phyloP scores from a whole-genome alignment of 106 monocot species.

The Dendrobium chrysotoxum region DNA sequence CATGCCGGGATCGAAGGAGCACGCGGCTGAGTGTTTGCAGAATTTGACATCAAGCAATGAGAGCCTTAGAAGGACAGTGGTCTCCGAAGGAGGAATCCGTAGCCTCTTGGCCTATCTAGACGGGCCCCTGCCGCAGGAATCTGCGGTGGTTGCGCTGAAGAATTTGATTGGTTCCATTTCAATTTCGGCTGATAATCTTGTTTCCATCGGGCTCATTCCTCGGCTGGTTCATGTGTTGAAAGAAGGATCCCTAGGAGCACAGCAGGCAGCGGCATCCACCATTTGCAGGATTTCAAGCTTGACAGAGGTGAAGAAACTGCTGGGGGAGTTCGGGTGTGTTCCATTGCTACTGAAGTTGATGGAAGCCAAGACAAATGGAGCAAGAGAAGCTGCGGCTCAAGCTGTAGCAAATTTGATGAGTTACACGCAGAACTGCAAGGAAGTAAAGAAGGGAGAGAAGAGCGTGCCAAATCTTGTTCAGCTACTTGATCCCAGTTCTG shows the following conservation, averaged over 20 bases:
- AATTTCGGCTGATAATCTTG: slow-evolving; percentile 23
- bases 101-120: slow-evolving; percentile 55
- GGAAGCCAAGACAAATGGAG: slow-evolving; percentile 39
- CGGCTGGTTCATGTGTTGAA: slow-evolving; percentile 47
- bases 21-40: slow-evolving; percentile 73
- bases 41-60: slow-evolving; percentile 67
- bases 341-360: slow-evolving; percentile 50
- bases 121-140: slow-evolving; percentile 59
- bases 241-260: slow-evolving; percentile 55
- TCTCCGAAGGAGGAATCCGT: slow-evolving; percentile 52
- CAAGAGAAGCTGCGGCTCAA: slow-evolving; percentile 63
- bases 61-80: slow-evolving; percentile 41
- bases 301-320: slow-evolving; percentile 45
- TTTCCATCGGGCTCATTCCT: slow-evolving; percentile 52
- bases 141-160: slow-evolving; percentile 52
- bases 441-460: slow-evolving; percentile 56
- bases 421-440: slow-evolving; percentile 46
- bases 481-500: slow-evolving; percentile 60
- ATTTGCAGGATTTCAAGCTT: slow-evolving; percentile 47
- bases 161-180: slow-evolving; percentile 48
- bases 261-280: slow-evolving; percentile 48
- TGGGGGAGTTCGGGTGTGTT: slow-evolving; percentile 52
- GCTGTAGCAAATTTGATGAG: slow-evolving; percentile 53
- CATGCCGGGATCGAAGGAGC: slow-evolving; percentile 42
- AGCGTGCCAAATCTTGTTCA: slow-evolving; percentile 70